A percentile compares a stretch with the other conserved stretches of the same genome.
These are phyloP conservation scores for Candida tammaniensis DNA, from an alignment of 805 yeast species.

Conservation along the genomic window DNA sequence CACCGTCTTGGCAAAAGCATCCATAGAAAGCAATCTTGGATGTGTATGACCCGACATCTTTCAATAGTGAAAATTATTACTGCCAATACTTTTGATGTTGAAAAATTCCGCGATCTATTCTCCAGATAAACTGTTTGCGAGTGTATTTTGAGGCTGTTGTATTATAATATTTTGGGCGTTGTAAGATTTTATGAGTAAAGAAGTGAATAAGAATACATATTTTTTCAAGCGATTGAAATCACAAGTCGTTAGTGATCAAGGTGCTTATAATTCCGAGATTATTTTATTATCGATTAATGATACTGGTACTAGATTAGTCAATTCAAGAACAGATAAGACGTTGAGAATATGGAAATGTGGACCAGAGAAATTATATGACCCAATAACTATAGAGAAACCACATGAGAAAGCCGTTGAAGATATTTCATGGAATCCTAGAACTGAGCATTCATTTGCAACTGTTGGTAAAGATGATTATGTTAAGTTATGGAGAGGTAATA, in stretches of 20 bases:
- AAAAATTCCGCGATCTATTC: constrained; percentile 2
- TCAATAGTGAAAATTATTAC: neutral
- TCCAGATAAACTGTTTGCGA: neutral
- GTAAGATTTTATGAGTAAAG: too few species aligned
- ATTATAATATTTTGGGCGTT: neutral
- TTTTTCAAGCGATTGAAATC: constrained; percentile 23
- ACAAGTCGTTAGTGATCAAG: constrained; percentile 7
- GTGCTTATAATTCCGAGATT: constrained; percentile 25
- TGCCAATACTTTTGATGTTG: constrained; percentile 2
- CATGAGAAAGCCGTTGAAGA: constrained; percentile 39
- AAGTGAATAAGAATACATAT: neutral
- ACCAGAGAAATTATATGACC: constrained; percentile 29
- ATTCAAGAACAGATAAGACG: constrained; percentile 42
- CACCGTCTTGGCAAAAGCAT: constrained; percentile 91
- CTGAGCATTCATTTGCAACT: constrained; percentile 44
- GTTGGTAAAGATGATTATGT: constrained; percentile 48
- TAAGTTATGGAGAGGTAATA: constrained; percentile 44
- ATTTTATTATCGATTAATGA: constrained; percentile 36
- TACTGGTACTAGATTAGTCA: constrained; percentile 42
- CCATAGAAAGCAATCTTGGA: constrained; percentile 57
- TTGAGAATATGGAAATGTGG: constrained; percentile 38
- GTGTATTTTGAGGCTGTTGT: neutral
- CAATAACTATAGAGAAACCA: constrained; percentile 37
- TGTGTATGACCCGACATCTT: constrained; percentile 15
- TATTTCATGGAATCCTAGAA: constrained; percentile 49